phyloP scores from a whole-genome alignment of 2,329 filamentous ascomycete species.

The Claviceps arundinis region DNA sequence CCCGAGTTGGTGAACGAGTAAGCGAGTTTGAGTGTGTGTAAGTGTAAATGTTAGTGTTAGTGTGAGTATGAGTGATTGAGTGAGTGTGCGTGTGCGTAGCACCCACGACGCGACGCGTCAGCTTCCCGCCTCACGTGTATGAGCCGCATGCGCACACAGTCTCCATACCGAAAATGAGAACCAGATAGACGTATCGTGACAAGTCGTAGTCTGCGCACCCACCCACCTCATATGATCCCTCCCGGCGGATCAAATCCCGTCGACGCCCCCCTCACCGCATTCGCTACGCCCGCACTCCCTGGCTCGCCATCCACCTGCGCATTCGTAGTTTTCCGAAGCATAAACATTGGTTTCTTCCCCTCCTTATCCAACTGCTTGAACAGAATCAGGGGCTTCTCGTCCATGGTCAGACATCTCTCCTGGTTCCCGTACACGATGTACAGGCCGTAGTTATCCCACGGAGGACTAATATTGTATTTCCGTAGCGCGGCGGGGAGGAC shows the following conservation, averaged over 20 bases:
- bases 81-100: too few species aligned
- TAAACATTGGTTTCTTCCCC: constrained; percentile 98
- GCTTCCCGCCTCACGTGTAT: too few species aligned
- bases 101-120: too few species aligned
- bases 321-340: constrained; percentile 62
- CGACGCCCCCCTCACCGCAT: constrained; percentile 29
- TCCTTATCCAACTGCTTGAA: constrained; percentile 97
- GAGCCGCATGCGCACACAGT: too few species aligned
- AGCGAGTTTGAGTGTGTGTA: neutral
- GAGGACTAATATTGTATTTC: constrained; percentile 96
- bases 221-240: constrained; percentile 37
- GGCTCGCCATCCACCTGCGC: constrained; percentile 38
- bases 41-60: neutral
- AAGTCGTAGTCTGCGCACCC: neutral
- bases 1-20: neutral
- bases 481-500: constrained; percentile 90
- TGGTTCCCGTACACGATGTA: constrained; percentile 99
- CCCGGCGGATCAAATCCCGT: constrained; percentile 44
- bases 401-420: constrained; percentile 79
- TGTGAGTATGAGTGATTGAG: neutral
- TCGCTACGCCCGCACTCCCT: constrained; percentile 39
- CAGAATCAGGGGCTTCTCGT: constrained; percentile 87
- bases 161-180: too few species aligned
- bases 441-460: constrained; percentile 92
- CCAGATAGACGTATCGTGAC: too few species aligned